Percentiles rank a stretch among this genome's conserved stretches.
Evolutionary conservation across 306 rosid species (phyloP).

Genomic region (Prunus mume): DNA sequence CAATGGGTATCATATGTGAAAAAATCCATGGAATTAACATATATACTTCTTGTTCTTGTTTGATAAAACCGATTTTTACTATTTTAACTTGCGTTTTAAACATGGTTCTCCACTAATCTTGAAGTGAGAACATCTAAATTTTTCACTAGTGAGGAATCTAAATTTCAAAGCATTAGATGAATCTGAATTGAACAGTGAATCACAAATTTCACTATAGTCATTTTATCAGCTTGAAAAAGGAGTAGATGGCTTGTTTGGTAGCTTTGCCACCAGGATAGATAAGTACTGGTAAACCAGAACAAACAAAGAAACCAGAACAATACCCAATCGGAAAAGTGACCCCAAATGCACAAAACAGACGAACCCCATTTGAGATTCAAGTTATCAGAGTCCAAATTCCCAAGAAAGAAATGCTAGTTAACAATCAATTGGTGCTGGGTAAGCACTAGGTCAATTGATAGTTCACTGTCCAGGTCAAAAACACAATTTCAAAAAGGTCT

Average conservation of each 20-base stretch:
- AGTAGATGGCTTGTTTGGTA: slow-evolving; percentile 92
- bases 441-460: too few relatives aligned
- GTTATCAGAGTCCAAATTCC: too few relatives aligned
- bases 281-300: too few relatives aligned
- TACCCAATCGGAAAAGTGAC: too few relatives aligned
- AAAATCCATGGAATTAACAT: not conserved
- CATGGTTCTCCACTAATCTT: not conserved
- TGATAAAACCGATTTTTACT: not conserved
- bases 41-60: not conserved
- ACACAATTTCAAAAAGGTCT: too few relatives aligned
- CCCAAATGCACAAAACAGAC: too few relatives aligned
- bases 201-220: slow-evolving; percentile 12
- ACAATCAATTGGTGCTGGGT: too few relatives aligned
- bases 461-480: too few relatives aligned
- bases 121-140: not conserved
- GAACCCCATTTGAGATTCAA: too few relatives aligned
- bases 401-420: too few relatives aligned
- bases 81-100: not conserved
- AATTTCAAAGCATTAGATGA: not conserved
- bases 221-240: slow-evolving; percentile 88
- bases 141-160: not conserved
- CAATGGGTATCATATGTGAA: not conserved
- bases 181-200: slow-evolving; percentile 6
- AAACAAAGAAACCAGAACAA: too few relatives aligned
- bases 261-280: slow-evolving; percentile 96